Evolutionary conservation across 2,329 filamentous ascomycete species (phyloP), one percentile per base, ranked within the genome.

Genomic region (Aspergillaceae sp.): DNA sequence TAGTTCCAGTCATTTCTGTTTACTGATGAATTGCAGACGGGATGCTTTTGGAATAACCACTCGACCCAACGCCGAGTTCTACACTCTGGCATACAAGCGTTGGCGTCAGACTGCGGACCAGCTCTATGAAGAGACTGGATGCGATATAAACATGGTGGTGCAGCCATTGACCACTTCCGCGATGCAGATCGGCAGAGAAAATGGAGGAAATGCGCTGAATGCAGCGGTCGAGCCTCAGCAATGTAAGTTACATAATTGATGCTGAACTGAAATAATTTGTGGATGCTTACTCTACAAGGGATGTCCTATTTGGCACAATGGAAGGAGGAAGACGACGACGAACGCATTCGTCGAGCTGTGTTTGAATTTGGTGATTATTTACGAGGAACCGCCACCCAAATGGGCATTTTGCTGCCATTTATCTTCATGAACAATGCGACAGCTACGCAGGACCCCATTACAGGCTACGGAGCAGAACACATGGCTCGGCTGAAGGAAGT

Each of bases 341-440:
- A 36, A 41, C 4, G 41, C 43, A 9, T 45, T 27, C 29, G 9
- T 19, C n/a, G 10, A 42, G n/a, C 26, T 45, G 28, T 32, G 3
- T 10, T 27, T 29, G 29, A 28, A 41, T 10, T 19, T 28, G 29
- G 30, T 28, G 40, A 42, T 19, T 48, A 8, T 10, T 33, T 35
- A 7, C 32, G 10, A 19, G 27, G 26, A 19, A 19, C 11, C 1
- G 37, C 37, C 11, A 40, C 11, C 11, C 8, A 19, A 5, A 40
- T 28, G 11, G 37, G 27, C 8, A 40, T 26, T 40, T 40, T 40
- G 11, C 27, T 40, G 37, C 32, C 34, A 30, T 61, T 49, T 48
- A 41, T 51, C 7, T 62, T 51, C 47, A 53, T 58, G 50, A 62
- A 61, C 34, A 51, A 62, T 41, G 55, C 54, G 1, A 48, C 52